Evolutionary conservation across 202 grass and related monocot genomes (phyloP).

Genomic region (Carex sylvatica): DNA sequence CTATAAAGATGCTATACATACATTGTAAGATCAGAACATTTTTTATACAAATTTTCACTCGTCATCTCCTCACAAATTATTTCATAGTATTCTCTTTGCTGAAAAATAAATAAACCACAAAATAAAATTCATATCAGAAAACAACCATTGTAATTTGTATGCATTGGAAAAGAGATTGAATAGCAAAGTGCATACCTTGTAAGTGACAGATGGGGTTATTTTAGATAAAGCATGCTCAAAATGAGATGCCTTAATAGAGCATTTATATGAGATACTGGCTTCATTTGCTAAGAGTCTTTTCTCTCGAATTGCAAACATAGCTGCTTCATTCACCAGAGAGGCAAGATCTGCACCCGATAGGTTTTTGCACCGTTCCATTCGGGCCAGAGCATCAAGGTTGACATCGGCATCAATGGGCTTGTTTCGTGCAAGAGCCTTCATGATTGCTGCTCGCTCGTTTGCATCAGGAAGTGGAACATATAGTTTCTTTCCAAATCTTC

Average conservation of each 20-base stretch:
- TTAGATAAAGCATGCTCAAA: slow-evolving; percentile 60
- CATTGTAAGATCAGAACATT: too few relatives aligned
- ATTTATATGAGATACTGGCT: slow-evolving; percentile 28
- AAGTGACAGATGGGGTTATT: slow-evolving; percentile 68
- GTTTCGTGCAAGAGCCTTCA: slow-evolving; percentile 57
- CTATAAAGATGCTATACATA: too few relatives aligned
- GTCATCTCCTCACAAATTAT: too few relatives aligned
- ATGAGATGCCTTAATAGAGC: slow-evolving; percentile 46
- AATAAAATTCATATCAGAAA: neutral
- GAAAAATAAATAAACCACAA: slow-evolving; percentile 6
- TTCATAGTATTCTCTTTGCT: slow-evolving; percentile 45
- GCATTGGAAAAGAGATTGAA: neutral
- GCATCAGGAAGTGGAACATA: slow-evolving; percentile 75
- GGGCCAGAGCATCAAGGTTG: slow-evolving; percentile 47
- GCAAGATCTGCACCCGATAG: slow-evolving; percentile 69
- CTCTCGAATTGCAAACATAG: slow-evolving; percentile 62
- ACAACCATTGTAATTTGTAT: too few relatives aligned
- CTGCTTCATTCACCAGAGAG: slow-evolving; percentile 81
- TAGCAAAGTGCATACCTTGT: slow-evolving; percentile 43
- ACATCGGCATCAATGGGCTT: slow-evolving; percentile 53
- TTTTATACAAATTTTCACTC: too few relatives aligned
- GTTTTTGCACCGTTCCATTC: slow-evolving; percentile 45
- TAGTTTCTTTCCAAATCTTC: slow-evolving; percentile 71
- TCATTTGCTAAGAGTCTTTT: slow-evolving; percentile 36
- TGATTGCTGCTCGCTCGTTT: slow-evolving; percentile 55